Conservation (phyloP, 305 asterid species). For the Fraxinus latifolia region DNA sequence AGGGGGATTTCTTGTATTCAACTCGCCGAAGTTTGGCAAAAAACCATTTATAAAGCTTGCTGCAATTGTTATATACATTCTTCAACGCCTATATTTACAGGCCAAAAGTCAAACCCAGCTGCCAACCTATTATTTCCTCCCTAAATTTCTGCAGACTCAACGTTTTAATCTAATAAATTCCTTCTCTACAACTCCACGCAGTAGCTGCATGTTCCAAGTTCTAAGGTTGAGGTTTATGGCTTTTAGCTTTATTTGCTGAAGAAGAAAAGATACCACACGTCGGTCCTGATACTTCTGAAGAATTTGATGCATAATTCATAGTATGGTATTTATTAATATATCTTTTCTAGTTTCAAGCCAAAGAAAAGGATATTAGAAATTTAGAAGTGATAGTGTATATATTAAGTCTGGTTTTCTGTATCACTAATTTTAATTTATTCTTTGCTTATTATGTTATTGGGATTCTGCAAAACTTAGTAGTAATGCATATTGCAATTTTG, state of each 20-base stretch:
- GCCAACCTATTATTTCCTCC: constrained; percentile 22
- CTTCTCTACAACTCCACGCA: constrained; percentile 27
- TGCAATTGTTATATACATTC: constrained; percentile 21
- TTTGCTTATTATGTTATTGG: not conserved
- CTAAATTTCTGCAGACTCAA: constrained; percentile 32
- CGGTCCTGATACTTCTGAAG: constrained; percentile 9
- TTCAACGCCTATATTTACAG: constrained; percentile 1
- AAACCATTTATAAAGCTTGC: constrained; percentile 35
- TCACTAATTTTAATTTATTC: constrained; percentile 10
- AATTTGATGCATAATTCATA: not conserved
- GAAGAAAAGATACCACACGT: constrained; percentile 46
- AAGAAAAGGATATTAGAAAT: not conserved
- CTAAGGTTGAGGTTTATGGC: not conserved
- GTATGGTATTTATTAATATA: not conserved
- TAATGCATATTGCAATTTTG: constrained; percentile 4
- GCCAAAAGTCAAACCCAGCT: constrained; percentile 42
- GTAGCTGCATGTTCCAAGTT: constrained; percentile 32
- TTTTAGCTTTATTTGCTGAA: constrained; percentile 49
- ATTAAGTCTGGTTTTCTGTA: not conserved
- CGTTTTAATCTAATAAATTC: not conserved
- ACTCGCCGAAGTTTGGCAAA: constrained; percentile 43
- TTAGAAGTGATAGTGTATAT: not conserved
- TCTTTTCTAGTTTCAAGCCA: not conserved
- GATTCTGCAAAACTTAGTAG: not conserved
- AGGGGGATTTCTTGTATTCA: constrained; percentile 16